Evolutionary conservation across 257 asterid genomes (phyloP), one percentile per base, ranked within the genome.

Genomic region (Jaltomata sinuosa): DNA sequence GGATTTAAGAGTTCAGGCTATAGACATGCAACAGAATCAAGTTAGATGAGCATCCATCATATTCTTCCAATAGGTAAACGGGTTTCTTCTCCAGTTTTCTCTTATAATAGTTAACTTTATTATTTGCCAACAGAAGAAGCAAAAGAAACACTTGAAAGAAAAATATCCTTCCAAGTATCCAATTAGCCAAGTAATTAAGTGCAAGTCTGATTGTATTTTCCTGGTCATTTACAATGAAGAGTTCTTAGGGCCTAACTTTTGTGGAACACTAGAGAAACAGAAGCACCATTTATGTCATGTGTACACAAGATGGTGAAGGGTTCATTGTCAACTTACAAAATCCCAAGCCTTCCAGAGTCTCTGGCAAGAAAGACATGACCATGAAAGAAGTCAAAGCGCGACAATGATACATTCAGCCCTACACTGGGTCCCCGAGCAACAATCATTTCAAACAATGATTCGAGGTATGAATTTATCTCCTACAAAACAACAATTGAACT

Each of bases 271-370:
- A 12, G 12, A 11, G 54, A 25, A 74, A 74, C 40, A 25, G 80
- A 74, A 74, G 81, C 40, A 47, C 32, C 81, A 42, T 45, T 22
- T 45, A 11, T 74, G 8, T 22, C 38, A 25, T 45, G 16, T 74
- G 80, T 25, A 25, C 81, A 15, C 8, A 49, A 14, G 40, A 74
- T 21, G 1, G 8, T 42, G 19, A 27, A 57, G 29, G 31, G 62
- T 42, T 81, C 27, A 31, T n/a, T 40, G 45, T 52, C 19, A 81
- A 93, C 99, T 96, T 92, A 96, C 99, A 96, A 89, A 88, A 96
- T 94, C 79, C 99, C 99, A 89, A 96, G 94, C 88, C 99, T 92
- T 88, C 95, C 92, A 82, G 98, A 89, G 69, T 90, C 96, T 87
- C 59, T 87, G 80, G 94, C 91, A 84, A 96, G 84, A 84, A 96